Conservation (phyloP, 129 eudicot species). For the Pittosporum tobira region DNA sequence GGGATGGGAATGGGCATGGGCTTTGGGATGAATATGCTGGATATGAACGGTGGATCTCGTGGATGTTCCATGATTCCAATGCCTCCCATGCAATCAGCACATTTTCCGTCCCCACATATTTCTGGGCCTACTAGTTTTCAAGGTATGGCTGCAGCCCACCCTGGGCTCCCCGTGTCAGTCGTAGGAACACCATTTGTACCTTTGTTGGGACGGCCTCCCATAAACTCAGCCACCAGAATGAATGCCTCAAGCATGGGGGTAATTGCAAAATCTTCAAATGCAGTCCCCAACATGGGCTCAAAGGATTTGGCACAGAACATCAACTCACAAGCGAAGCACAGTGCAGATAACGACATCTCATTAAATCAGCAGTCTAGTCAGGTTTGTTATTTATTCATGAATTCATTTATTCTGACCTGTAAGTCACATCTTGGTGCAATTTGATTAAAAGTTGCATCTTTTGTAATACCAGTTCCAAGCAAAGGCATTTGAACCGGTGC, state of each 20-base stretch:
- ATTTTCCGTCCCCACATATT: slow-evolving; percentile 35
- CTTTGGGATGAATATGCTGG: slow-evolving; percentile 60
- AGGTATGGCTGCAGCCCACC: slow-evolving; percentile 36
- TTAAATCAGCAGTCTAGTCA: slow-evolving; percentile 34
- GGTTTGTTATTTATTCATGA: slow-evolving; percentile 41
- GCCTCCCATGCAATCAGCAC: slow-evolving; percentile 40
- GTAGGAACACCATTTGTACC: slow-evolving; percentile 41
- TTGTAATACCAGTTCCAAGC: slow-evolving; percentile 33
- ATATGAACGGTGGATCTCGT: slow-evolving; percentile 40
- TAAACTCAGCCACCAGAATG: slow-evolving; percentile 22
- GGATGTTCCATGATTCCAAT: slow-evolving; percentile 41
- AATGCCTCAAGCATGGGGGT: slow-evolving; percentile 19
- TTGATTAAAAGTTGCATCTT: background rate
- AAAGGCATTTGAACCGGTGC: slow-evolving; percentile 25
- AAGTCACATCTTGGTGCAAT: no score
- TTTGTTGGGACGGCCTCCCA: slow-evolving; percentile 30
- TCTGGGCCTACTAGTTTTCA: slow-evolving; percentile 31
- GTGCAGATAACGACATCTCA: slow-evolving; percentile 33
- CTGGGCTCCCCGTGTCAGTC: slow-evolving; percentile 47
- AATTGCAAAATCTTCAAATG: slow-evolving; percentile 20
- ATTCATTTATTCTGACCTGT: no score
- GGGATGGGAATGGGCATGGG: slow-evolving; percentile 82
- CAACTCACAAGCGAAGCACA: slow-evolving; percentile 17
- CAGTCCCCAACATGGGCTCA: slow-evolving; percentile 21
- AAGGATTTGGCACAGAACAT: slow-evolving; percentile 17